Evolutionary conservation across 2,329 filamentous ascomycete genomes (phyloP).

Genomic region (Nemania sp.): DNA sequence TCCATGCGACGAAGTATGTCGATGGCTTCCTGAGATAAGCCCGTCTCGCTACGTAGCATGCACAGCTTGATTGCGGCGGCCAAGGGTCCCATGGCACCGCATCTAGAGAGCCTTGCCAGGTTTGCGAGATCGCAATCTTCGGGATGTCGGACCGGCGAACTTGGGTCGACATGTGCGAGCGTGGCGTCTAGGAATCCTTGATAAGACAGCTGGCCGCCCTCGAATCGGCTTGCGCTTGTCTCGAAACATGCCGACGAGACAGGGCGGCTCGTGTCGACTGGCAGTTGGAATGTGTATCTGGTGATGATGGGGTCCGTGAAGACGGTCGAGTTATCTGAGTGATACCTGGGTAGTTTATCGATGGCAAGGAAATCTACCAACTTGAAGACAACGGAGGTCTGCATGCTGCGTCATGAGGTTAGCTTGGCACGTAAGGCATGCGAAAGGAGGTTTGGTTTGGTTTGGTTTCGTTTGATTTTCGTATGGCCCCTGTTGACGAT

Average conservation of each 20-base stretch:
- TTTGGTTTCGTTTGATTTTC: too few relatives aligned
- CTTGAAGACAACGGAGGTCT: too few relatives aligned
- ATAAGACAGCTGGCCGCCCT: constrained; percentile 13
- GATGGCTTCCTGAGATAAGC: constrained; percentile 9
- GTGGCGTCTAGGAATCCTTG: constrained; percentile 14
- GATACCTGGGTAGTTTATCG: too few relatives aligned
- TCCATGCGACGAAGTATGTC: constrained; percentile 12
- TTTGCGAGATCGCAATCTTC: constrained; percentile 16
- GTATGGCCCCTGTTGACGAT: too few relatives aligned
- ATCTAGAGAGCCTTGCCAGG: constrained; percentile 12
- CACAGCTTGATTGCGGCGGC: constrained; percentile 23
- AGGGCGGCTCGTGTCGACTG: constrained; percentile 6
- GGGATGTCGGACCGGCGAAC: constrained; percentile 8
- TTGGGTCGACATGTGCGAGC: constrained; percentile 14
- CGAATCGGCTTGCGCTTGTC: constrained; percentile 8
- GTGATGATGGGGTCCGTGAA: constrained; percentile 6
- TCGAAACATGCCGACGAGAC: constrained; percentile 20
- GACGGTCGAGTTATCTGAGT: neutral
- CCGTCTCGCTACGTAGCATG: constrained; percentile 4
- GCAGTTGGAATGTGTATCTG: constrained; percentile 15
- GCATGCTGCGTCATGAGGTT: too few relatives aligned
- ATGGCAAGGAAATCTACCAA: too few relatives aligned
- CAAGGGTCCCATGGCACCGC: constrained; percentile 20
- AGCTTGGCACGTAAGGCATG: too few relatives aligned
- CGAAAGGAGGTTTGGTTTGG: too few relatives aligned